A percentile compares a stretch with the other conserved stretches of the same genome.
Conservation (phyloP, 2,329 filamentous ascomycete genomes). For the Mycogone perniciosa region DNA sequence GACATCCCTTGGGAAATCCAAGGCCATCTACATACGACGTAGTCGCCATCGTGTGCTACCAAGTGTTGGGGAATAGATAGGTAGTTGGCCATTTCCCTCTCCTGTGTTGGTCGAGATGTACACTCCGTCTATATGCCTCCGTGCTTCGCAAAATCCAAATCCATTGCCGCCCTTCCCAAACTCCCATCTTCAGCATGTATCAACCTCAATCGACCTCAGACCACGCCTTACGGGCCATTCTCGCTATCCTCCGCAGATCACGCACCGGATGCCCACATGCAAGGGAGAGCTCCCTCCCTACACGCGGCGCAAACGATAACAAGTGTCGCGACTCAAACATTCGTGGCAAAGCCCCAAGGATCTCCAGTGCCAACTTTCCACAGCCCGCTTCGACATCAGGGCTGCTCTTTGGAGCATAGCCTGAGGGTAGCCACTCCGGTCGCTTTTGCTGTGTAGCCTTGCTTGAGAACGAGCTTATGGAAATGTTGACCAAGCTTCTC, state of each 20-base stretch:
- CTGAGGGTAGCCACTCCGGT: constrained; percentile 26
- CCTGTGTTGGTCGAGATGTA: no score
- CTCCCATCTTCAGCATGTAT: not conserved
- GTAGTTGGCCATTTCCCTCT: no score
- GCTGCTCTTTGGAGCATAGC: constrained; percentile 16
- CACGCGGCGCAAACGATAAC: constrained; percentile 36
- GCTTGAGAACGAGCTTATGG: constrained; percentile 33
- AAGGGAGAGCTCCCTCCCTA: constrained; percentile 41
- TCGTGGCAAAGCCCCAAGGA: constrained; percentile 41
- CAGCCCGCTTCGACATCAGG: constrained; percentile 28
- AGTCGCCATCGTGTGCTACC: no score
- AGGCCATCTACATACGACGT: no score
- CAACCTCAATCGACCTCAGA: constrained; percentile 27
- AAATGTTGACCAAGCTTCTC: constrained; percentile 41
- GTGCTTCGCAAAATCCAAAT: no score
- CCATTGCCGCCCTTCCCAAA: not conserved
- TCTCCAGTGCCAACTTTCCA: constrained; percentile 41
- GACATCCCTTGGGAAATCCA: no score
- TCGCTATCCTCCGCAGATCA: constrained; percentile 45
- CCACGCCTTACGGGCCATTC: constrained; percentile 45
- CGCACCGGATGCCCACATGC: constrained; percentile 50
- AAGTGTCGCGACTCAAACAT: constrained; percentile 43
- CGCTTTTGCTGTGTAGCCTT: constrained; percentile 19
- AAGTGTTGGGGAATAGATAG: no score
- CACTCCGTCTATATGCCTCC: not conserved